Evolutionary conservation across 257 asterid genomes (phyloP).

Genomic region (Cruciata laevipes): DNA sequence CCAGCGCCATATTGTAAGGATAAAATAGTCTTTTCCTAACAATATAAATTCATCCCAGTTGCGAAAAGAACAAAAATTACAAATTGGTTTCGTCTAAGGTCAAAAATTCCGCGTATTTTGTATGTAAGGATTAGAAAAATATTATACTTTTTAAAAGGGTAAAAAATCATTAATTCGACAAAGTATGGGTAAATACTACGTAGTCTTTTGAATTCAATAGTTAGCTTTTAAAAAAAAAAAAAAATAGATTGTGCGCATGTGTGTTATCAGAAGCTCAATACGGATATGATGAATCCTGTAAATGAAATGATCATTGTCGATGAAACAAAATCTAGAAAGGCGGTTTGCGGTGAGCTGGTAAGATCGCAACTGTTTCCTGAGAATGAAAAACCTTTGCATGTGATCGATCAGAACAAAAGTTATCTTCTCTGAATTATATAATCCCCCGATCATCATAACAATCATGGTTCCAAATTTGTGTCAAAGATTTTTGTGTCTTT

Average conservation of each 20-base stretch:
- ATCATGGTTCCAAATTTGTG: constrained; percentile 9
- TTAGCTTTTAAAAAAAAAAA: no score
- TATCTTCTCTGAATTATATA: background rate
- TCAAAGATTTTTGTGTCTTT: background rate
- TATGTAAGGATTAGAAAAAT: no score
- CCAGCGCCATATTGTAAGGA: no score
- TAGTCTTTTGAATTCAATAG: no score
- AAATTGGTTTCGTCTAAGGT: no score
- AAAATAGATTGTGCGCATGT: background rate
- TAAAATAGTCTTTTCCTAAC: no score
- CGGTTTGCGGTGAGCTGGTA: constrained; percentile 17
- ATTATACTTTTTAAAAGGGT: no score
- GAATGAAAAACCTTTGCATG: constrained; percentile 7
- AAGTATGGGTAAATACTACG: no score
- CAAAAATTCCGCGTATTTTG: no score
- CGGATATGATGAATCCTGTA: background rate
- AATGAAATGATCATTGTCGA: background rate
- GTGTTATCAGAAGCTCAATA: background rate
- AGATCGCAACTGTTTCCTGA: constrained; percentile 16
- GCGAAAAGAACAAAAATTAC: no score
- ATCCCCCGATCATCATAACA: background rate
- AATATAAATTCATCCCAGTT: no score
- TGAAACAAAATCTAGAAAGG: constrained; percentile 11
- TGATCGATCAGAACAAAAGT: constrained; percentile 7
- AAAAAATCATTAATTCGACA: no score